These are phyloP conservation scores for Zalaria sp. DNA, from an alignment of 2,329 filamentous ascomycete genomes.

Conservation along the genomic window DNA sequence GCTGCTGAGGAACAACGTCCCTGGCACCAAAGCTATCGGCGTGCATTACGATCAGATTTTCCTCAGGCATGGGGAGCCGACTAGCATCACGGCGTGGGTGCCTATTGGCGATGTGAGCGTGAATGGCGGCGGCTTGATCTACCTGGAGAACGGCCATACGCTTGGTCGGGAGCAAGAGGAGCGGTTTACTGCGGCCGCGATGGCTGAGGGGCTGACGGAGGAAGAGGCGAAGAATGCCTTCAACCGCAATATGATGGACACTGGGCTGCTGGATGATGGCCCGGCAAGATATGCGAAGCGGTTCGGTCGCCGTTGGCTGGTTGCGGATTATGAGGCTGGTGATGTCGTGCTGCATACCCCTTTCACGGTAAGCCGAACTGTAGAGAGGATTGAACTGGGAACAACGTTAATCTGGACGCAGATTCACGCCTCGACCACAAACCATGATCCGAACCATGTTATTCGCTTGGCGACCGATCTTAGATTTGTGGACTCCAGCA, in stretches of 20 bases:
- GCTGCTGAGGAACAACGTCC: slow-evolving; percentile 26
- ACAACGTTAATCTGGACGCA: neutral
- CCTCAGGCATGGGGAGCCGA: slow-evolving; percentile 22
- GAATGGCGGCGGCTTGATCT: slow-evolving; percentile 27
- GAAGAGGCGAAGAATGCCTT: slow-evolving; percentile 38
- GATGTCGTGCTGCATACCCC: slow-evolving; percentile 32
- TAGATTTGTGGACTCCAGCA: slow-evolving; percentile 1
- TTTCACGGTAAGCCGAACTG: neutral
- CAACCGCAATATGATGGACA: slow-evolving; percentile 28
- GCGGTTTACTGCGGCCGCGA: slow-evolving; percentile 35
- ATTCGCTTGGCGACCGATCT: slow-evolving; percentile 3
- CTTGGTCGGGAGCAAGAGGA: slow-evolving; percentile 37
- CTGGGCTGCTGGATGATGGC: slow-evolving; percentile 37
- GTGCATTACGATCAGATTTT: slow-evolving; percentile 30
- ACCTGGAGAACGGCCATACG: slow-evolving; percentile 27
- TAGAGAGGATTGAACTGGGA: too few relatives aligned
- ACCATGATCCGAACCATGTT: slow-evolving; percentile 1
- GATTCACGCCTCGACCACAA: slow-evolving; percentile 2
- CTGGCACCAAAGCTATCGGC: slow-evolving; percentile 21
- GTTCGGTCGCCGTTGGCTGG: slow-evolving; percentile 32
- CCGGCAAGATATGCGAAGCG: slow-evolving; percentile 30
- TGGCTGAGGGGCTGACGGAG: slow-evolving; percentile 33
- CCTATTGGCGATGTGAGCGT: slow-evolving; percentile 23
- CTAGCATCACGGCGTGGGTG: slow-evolving; percentile 20
- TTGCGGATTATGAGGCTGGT: slow-evolving; percentile 39